Base-by-base conservation (phyloP, 2,329 filamentous ascomycete genomes). In the Botryotinia globosa region DNA sequence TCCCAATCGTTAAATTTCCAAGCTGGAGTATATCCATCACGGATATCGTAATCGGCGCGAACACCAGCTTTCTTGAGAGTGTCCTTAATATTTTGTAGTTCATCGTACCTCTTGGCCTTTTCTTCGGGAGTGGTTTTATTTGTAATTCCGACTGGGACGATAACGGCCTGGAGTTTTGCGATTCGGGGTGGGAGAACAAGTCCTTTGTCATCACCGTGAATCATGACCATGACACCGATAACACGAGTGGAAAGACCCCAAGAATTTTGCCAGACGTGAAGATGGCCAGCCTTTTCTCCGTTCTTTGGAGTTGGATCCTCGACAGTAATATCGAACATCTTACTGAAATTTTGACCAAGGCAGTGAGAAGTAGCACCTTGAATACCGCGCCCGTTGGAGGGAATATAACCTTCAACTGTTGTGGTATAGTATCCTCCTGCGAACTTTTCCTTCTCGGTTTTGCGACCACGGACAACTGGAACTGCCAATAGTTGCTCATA, bases 1-100 rank as follows among this genome's bases (percentile, higher is more conserved):
- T 99, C 97, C 94, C 94, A 98, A 84, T 99, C 94, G 84, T 97
- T 97, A 87, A 99, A 99, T 84, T 99, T 99, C 91, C 92, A 98
- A 76, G 94, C 94, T 56, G 96, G 94, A 74, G 94, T 90, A 82
- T 98, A 97, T 77, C 92, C 92, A 69, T 98, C 95, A 74, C 97
- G 91, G 81, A 90, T 88, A 81, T 99, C 96, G 69, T 91, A 89
- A 76, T 97, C 92, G 73, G 89, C 88, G 73, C 96, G 92, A 56
- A 99, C 85, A 72, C 91, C 91, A 32, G 88, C 91, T 74, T 89
- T 90, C 80, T 89, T 89, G 68, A 99, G 87, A 18, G 89, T 87
- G 48, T 86, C 83, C 67, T 89, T 87, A 74, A 99, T 87, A 66
- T 88, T 87, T 67, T 94, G 88, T 72, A 97, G 87, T 81, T 94